Evolutionary conservation across 176 grass and related monocot genomes (phyloP), one percentile per base, ranked within the genome.

Genomic region (Phoenix dactylifera): DNA sequence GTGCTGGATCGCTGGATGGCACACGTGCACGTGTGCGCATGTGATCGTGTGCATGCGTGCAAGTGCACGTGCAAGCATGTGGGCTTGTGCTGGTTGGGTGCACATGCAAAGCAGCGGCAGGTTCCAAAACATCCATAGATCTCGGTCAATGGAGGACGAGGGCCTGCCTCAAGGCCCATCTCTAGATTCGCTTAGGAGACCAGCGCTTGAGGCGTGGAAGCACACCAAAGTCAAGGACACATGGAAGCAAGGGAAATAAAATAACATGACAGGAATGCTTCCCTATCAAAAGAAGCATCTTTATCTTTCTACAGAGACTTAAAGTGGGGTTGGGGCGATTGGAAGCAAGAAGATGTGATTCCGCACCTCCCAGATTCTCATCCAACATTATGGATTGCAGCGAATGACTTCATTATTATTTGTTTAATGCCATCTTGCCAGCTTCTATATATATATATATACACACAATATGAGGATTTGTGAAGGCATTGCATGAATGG

Each of bases 31-130:
- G 67, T 50, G 67, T 62, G 62, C 62, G 56, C 57, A 15, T 58
- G 57, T 52, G 48, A 26, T 25, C 22, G 22, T 65, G 26, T 18
- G 80, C 35, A 44, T 55, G 32, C 32, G 73, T 61, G 75, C 29
- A 52, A 67, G 56, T 73, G 62, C 52, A 55, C 86, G 74, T 72
- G 71, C 74, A 74, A 57, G 56, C 19, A 57, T 64, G 24, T 67
- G 26, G 49, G 17, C 14, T 15, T 24, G 58, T 54, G 49, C 25
- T 62, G 58, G 59, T 62, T 71, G 39, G 22, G 57, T 14, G 57
- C 49, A 71, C 68, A 71, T 61, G 68, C 68, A 22, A 1, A 18
- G 18, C 53, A 67, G 10, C 28, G 6, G 24, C 52, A 20, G 12
- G 9, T 22, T 51, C 16, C 51, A 30, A 44, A 44, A 44, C 35